phyloP scores from a whole-genome alignment of 164 flowering plant genomes.

The Vitis vinifera region DNA sequence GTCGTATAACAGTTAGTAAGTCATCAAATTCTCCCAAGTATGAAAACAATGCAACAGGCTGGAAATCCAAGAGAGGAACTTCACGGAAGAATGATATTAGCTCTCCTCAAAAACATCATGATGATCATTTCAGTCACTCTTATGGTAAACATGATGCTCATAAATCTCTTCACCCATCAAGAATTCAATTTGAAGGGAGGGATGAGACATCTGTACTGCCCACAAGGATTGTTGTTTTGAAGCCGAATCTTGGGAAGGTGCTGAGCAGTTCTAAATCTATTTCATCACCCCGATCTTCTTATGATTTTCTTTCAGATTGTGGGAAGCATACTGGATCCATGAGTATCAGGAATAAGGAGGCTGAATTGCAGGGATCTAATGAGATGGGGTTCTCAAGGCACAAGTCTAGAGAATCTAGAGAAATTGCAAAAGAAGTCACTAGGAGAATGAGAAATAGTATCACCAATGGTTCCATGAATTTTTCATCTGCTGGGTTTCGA shows the following conservation, averaged over 20 bases:
- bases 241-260: slow-evolving; percentile 61
- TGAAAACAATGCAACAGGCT: slow-evolving; percentile 13
- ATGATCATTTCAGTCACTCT: slow-evolving; percentile 13
- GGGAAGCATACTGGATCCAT: slow-evolving; percentile 24
- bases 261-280: slow-evolving; percentile 19
- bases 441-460: slow-evolving; percentile 34
- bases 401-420: slow-evolving; percentile 51
- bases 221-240: slow-evolving; percentile 83
- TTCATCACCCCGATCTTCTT: slow-evolving; percentile 39
- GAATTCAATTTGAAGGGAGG: slow-evolving; percentile 16
- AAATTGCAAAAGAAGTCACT: slow-evolving; percentile 62
- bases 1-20: slow-evolving; percentile 30
- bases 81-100: slow-evolving; percentile 18
- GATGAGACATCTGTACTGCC: slow-evolving; percentile 30
- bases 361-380: slow-evolving; percentile 19
- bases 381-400: slow-evolving; percentile 32
- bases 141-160: slow-evolving; percentile 13
- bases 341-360: slow-evolving; percentile 18
- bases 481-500: slow-evolving; percentile 26
- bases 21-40: slow-evolving; percentile 27
- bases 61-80: slow-evolving; percentile 29
- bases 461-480: slow-evolving; percentile 23
- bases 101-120: slow-evolving; percentile 24
- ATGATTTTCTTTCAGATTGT: slow-evolving; percentile 24
- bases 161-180: slow-evolving; percentile 25